Percentiles rank a stretch among this genome's conserved stretches.
These are phyloP conservation scores for Xylaria sp. DNA, from an alignment of 2,329 filamentous ascomycete genomes.

Conservation along the genomic window DNA sequence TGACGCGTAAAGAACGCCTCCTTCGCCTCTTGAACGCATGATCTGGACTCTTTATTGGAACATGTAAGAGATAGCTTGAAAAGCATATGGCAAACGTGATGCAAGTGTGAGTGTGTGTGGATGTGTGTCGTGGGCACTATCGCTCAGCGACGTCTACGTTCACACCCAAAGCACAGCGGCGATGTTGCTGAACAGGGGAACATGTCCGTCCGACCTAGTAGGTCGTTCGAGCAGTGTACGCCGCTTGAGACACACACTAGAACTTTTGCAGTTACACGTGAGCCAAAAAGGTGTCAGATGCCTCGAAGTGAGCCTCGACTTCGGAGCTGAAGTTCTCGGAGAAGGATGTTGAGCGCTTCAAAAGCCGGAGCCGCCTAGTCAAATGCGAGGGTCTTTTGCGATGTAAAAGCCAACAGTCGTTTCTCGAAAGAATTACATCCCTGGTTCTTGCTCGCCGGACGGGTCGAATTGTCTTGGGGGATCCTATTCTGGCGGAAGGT, in stretches of 20 bases:
- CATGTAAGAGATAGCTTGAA: not conserved
- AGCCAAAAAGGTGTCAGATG: not conserved
- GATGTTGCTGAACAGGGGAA: slow-evolving; percentile 16
- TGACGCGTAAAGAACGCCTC: not conserved
- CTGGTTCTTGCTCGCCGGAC: not conserved
- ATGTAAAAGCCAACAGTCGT: too few species aligned
- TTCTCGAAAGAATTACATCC: not conserved
- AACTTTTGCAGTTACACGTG: not conserved
- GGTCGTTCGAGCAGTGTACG: not conserved
- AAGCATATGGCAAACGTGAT: too few species aligned
- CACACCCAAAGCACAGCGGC: not conserved
- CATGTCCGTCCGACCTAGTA: slow-evolving; percentile 2
- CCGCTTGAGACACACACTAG: not conserved
- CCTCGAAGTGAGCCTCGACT: not conserved
- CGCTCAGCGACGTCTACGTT: not conserved
- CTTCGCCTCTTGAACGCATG: not conserved
- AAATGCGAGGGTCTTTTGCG: not conserved
- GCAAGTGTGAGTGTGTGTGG: not conserved
- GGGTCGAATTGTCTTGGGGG: not conserved
- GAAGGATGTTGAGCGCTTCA: not conserved
- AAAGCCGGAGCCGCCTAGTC: not conserved
- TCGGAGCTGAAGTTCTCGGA: not conserved
- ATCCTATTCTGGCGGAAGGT: too few species aligned
- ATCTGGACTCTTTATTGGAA: not conserved
- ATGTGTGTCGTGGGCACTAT: not conserved